Conservation (phyloP, 768 basidiomycete species). For the Termitomyces sp. region DNA sequence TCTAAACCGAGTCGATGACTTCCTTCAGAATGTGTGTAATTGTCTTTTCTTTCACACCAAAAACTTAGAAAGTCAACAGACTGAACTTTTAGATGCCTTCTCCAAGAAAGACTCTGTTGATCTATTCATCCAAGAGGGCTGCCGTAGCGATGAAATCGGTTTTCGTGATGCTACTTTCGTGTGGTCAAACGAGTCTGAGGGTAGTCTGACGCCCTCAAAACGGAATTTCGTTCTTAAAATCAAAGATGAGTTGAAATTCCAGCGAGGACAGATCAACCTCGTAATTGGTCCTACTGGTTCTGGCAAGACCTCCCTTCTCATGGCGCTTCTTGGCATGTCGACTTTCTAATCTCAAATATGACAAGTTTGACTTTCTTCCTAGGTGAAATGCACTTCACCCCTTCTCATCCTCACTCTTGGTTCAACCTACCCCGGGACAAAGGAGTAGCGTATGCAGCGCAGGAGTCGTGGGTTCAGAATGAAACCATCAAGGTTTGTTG, state of each 20-base stretch:
- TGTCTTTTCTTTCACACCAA: not conserved
- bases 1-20: conserved; percentile 44
- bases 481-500: conserved; percentile 55
- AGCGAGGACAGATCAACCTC: conserved; percentile 45
- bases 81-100: conserved; percentile 43
- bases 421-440: conserved; percentile 61
- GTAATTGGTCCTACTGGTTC: conserved; percentile 55
- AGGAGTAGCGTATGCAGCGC: conserved; percentile 76
- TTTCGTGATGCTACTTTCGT: conserved; percentile 49
- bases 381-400: conserved; percentile 66
- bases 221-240: conserved; percentile 46
- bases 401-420: conserved; percentile 47
- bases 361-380: not conserved
- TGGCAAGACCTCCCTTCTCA: conserved; percentile 61
- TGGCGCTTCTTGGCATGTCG: conserved; percentile 48
- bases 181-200: conserved; percentile 38
- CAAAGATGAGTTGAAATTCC: conserved; percentile 51
- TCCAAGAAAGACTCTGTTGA: conserved; percentile 15
- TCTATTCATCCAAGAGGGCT: conserved; percentile 9
- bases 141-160: conserved; percentile 32
- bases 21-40: conserved; percentile 29
- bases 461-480: conserved; percentile 84
- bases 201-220: conserved; percentile 32
- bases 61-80: conserved; percentile 18
- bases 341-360: not conserved